Base-by-base conservation (phyloP, 164 flowering plant genomes). In the Dillenia turbinata region DNA sequence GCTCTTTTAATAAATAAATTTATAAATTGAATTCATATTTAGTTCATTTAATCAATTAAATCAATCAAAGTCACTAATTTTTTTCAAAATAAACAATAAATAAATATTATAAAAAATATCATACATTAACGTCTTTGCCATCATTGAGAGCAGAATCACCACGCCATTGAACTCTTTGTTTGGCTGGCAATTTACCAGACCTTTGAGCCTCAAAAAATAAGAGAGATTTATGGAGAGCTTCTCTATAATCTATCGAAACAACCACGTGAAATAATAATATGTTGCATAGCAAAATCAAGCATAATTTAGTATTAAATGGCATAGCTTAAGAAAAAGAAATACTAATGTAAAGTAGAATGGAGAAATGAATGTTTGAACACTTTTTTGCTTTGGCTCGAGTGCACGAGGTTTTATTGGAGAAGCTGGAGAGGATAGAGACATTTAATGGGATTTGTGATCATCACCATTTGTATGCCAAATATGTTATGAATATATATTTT, bases 121-220 rank as follows among this genome's bases (percentile, higher is more conserved):
- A 49, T 74, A 82, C 86, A 0, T 66, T 54, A 9, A 43, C 58
- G 24, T 70, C 72, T 0, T 15, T 8, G 8, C 86, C 86, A 22
- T 82, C 86, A 0, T 33, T 4, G 0, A 80, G 79, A 3, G 56
- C 86, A 5, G 86, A 82, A 67, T 82, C 71, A 1, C 72, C 79
- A 12, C 86, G 67, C 86, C 86, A 82, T 33, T 56, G 44, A 2
- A 76, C 78, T 44, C 84, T 66, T 14, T 82, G 86, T 49, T 65
- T 46, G 1, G 69, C 13, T 3, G 84, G 86, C 52, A 80, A 33
- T 49, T 63, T 76, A 0, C 86, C 82, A 9, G 86, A 76, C 2
- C 86, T 67, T 51, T 82, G 86, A 45, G 72, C 82, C 48, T 82
- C 84, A 62, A 40, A 80, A 62, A 49, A 82, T 60, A 80, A 9